Percentiles rank a stretch among this genome's conserved stretches.
Conservation (phyloP, 495 filamentous ascomycete genomes). For the Cryomyces minteri region DNA sequence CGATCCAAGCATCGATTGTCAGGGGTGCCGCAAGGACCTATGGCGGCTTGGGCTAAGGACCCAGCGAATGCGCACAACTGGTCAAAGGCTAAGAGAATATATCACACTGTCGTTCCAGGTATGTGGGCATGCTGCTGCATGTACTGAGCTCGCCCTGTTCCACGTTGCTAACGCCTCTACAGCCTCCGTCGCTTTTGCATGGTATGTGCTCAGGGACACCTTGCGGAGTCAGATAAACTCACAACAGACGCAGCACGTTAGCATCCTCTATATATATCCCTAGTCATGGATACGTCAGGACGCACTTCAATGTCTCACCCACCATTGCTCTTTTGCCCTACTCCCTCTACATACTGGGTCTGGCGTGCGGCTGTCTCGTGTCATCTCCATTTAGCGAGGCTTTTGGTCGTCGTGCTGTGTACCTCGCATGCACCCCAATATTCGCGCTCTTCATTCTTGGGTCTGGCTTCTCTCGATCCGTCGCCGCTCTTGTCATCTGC, state of each 20-base stretch:
- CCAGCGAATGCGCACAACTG: neutral
- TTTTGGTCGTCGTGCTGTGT: conserved; percentile 16
- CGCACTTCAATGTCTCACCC: conserved; percentile 13
- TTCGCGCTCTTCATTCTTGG: conserved; percentile 44
- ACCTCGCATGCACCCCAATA: conserved; percentile 22
- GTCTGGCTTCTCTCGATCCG: conserved; percentile 15
- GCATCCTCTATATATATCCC: conserved; percentile 10
- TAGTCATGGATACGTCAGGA: conserved; percentile 8
- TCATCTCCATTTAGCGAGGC: conserved; percentile 20
- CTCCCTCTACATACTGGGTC: conserved; percentile 18
- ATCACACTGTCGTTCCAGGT: neutral
- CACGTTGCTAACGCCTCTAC: too few relatives aligned
- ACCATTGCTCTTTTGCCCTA: conserved; percentile 15
- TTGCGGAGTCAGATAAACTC: neutral
- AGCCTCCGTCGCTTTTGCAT: too few relatives aligned
- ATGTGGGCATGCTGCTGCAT: neutral
- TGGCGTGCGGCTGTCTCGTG: conserved; percentile 18
- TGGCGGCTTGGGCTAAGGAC: neutral
- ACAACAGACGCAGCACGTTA: neutral
- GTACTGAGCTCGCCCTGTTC: too few relatives aligned
- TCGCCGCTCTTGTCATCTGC: conserved; percentile 18
- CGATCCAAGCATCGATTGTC: too few relatives aligned
- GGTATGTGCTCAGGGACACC: neutral
- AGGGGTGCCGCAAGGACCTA: too few relatives aligned
- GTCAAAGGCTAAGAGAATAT: neutral